Evolutionary conservation across 2,329 filamentous ascomycete species (phyloP).

Genomic region (Diaporthe batatas): DNA sequence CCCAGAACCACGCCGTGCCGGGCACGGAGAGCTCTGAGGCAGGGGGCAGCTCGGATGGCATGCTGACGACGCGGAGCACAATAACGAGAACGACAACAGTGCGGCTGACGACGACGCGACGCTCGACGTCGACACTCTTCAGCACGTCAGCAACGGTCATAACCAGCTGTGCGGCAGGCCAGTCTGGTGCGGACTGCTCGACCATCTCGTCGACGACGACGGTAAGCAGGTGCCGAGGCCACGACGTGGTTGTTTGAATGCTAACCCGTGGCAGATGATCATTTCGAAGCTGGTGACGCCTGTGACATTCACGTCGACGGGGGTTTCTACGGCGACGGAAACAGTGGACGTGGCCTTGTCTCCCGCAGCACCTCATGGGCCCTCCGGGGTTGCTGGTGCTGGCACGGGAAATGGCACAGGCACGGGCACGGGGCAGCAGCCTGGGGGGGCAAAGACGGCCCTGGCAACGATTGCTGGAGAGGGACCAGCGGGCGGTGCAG

Average conservation of each 20-base stretch:
- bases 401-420: conserved; percentile 17
- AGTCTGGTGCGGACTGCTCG: conserved; percentile 14
- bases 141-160: conserved; percentile 5
- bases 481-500: background rate
- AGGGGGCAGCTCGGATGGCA: no score
- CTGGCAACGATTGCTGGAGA: conserved; percentile 13
- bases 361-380: background rate
- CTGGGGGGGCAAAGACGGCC: background rate
- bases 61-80: conserved; percentile 1
- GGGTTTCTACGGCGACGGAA: background rate
- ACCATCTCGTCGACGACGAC: conserved; percentile 23
- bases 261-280: no score
- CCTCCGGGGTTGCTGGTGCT: conserved; percentile 16
- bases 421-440: conserved; percentile 1
- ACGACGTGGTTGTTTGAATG: no score
- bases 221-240: no score
- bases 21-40: background rate
- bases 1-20: background rate
- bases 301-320: background rate
- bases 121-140: background rate
- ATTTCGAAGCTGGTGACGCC: background rate
- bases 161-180: background rate
- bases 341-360: conserved; percentile 1
- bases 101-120: conserved; percentile 18
- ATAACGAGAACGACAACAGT: conserved; percentile 18